Base-by-base conservation (phyloP, 2,329 filamentous ascomycete genomes). In the Ophidiomyces ophidiicola region DNA sequence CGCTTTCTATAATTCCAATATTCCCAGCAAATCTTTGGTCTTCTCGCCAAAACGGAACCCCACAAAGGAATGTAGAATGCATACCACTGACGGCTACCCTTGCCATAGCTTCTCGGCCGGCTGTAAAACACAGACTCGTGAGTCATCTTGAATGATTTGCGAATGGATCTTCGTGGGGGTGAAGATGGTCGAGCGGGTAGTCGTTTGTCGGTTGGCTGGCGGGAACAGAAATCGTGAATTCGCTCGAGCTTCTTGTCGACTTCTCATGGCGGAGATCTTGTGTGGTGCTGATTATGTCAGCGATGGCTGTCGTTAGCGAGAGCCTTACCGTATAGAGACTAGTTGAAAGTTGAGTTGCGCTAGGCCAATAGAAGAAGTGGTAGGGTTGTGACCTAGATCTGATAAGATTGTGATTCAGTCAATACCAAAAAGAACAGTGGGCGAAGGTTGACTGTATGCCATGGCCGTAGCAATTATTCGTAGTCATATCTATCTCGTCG, bases 51-150 rank as follows among this genome's bases (percentile, higher is more conserved):
- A 12, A 17, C 19, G 32, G 42, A 25, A 36, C 36, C 42, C 24
- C 34, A 35, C 35, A 44, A 37, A 41, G 46, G 36, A 45, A 39
- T 44, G 48, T 72, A 28, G 17, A 37, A 14, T 39, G 36, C 82
- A 66, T 86, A 94, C 87, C 87, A 94, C 66, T 71, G 69, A 69
- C 87, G 82, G 68, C 83, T 74, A 72, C 88, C 88, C 80, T 94
- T 94, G 76, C 88, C 88, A 78, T 92, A 94, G 68, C 69, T 85
- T 70, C 87, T 82, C 64, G 90, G 90, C 69, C 90, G 87, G 63
- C 86, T 94, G 80, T 92, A 94, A 87, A 88, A 98, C 72, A 96
- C 86, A 64, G 82, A 86, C 76, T 96, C 88, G 86, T 83, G 80
- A 69, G 79, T 79, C 79, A 83, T 83, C 63, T 62, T 80, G 23